Evolutionary conservation across 2,329 filamentous ascomycete genomes (phyloP).

Genomic region (Trichoderma oligosporum): DNA sequence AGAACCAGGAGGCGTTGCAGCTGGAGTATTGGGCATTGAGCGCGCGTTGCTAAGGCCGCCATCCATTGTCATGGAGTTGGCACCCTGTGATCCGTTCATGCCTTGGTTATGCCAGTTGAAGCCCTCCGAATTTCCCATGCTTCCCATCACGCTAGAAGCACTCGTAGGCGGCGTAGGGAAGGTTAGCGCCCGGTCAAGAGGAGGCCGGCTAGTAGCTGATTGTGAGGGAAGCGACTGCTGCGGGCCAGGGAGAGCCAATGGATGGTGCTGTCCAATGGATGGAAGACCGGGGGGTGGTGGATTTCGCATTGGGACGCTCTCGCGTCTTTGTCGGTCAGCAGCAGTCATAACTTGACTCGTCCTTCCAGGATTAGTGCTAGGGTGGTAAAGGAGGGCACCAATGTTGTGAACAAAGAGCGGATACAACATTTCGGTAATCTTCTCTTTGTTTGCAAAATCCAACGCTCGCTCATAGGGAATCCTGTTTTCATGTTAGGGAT

Average conservation of each 20-base stretch:
- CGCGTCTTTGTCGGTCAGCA: slow-evolving; percentile 71
- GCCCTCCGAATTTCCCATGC: slow-evolving; percentile 69
- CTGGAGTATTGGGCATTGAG: slow-evolving; percentile 87
- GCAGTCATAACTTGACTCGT: slow-evolving; percentile 86
- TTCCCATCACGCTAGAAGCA: slow-evolving; percentile 75
- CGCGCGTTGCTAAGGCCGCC: slow-evolving; percentile 71
- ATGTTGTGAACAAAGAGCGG: slow-evolving; percentile 98
- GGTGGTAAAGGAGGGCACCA: slow-evolving; percentile 87
- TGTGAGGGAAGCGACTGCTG: slow-evolving; percentile 61
- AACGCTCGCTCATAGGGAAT: slow-evolving; percentile 97
- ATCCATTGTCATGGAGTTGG: slow-evolving; percentile 76
- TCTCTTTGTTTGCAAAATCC: slow-evolving; percentile 99
- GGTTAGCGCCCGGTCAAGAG: slow-evolving; percentile 80
- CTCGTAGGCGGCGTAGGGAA: slow-evolving; percentile 93
- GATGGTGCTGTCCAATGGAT: slow-evolving; percentile 63
- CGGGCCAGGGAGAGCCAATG: slow-evolving; percentile 58
- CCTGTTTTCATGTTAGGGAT: slow-evolving; percentile 50
- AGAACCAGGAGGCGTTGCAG: slow-evolving; percentile 79
- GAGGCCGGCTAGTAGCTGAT: slow-evolving; percentile 67
- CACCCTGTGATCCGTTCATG: slow-evolving; percentile 59
- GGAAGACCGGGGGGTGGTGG: slow-evolving; percentile 54
- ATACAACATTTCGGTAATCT: slow-evolving; percentile 93
- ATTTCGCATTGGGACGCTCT: slow-evolving; percentile 62
- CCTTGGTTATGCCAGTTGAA: slow-evolving; percentile 72
- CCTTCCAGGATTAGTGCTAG: slow-evolving; percentile 71